Evolutionary conservation across 768 basidiomycete genomes (phyloP).

Genomic region (Tricholoma bakamatsutake): DNA sequence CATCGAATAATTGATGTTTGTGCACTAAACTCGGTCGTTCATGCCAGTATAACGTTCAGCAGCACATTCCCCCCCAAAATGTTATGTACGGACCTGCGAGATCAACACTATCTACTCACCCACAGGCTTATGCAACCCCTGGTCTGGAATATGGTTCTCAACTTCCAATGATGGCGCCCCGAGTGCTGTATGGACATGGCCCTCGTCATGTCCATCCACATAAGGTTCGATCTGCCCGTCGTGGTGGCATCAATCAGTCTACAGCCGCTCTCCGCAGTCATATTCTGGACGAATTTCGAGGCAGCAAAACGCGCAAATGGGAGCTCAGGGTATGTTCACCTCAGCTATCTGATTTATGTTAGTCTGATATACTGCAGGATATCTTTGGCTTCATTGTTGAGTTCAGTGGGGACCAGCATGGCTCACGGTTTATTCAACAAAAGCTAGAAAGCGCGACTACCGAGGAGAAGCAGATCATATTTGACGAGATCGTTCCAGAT

Average conservation of each 20-base stretch:
- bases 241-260: constrained; percentile 32
- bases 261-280: constrained; percentile 52
- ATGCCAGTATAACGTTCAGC: constrained; percentile 38
- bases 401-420: constrained; percentile 92
- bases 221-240: constrained; percentile 39
- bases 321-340: constrained; percentile 58
- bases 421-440: constrained; percentile 96
- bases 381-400: constrained; percentile 82
- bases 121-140: constrained; percentile 34
- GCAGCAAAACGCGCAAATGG: constrained; percentile 77
- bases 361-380: constrained; percentile 48
- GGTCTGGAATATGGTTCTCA: constrained; percentile 44
- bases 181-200: constrained; percentile 38
- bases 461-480: constrained; percentile 75
- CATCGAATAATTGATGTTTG: constrained; percentile 5
- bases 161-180: constrained; percentile 38
- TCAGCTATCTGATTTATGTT: not conserved
- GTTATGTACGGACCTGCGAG: constrained; percentile 37
- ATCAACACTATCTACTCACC: constrained; percentile 37
- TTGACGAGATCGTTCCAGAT: constrained; percentile 81
- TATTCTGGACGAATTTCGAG: constrained; percentile 79
- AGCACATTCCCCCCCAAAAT: constrained; percentile 37
- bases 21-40: constrained; percentile 5
- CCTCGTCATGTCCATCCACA: constrained; percentile 30
- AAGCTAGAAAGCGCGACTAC: constrained; percentile 70